Evolutionary conservation across 2,329 filamentous ascomycete genomes (phyloP), one percentile per base, ranked within the genome.

Genomic region (Botrytis fabae): DNA sequence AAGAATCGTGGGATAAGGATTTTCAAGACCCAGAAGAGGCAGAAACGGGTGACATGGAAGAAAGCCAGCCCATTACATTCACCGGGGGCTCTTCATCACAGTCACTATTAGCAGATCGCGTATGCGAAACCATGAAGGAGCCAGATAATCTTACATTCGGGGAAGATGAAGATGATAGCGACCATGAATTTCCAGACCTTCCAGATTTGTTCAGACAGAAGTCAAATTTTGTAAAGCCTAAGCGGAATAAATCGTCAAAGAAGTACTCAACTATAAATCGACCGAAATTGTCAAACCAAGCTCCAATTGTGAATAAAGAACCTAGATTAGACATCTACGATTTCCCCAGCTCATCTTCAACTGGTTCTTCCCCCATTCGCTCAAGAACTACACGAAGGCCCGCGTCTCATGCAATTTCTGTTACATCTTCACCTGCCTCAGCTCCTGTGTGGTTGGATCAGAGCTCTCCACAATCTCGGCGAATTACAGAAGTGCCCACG

Each of bases 331-430:
- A 78, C 65, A 75, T 82, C 25, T 83, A 82, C 69, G 79, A 84
- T 73, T 77, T 82, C 69, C 82, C 82, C 51, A 79, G 78, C n/a
- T 84, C 83, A 10, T 83, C 83, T 12, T 77, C 79, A 66, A 83
- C 82, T 20, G 83, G 82, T 63, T 81, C 83, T 22, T 79, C 78
- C 25, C 46, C 74, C 20, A 65, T 71, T 63, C 70, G 51, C 20
- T 60, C 69, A 25, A 59, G 51, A 22, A 48, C 28, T 44, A 32
- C 42, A 60, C 66, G 66, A 60, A 48, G 32, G 28, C 59, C 73
- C 38, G 63, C 74, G 14, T 76, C 77, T 72, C 74, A 73, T 14
- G 51, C 74, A 63, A 42, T 70, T 70, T 78, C 78, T 35, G 18
- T 57, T 32, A 62, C 70, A 44, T 77, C 78, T 7, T 75, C 75